These are phyloP conservation scores for Rhizophlyctis rosea DNA, from an alignment of 192 early-diverging fungal genomes.

Conservation along the genomic window DNA sequence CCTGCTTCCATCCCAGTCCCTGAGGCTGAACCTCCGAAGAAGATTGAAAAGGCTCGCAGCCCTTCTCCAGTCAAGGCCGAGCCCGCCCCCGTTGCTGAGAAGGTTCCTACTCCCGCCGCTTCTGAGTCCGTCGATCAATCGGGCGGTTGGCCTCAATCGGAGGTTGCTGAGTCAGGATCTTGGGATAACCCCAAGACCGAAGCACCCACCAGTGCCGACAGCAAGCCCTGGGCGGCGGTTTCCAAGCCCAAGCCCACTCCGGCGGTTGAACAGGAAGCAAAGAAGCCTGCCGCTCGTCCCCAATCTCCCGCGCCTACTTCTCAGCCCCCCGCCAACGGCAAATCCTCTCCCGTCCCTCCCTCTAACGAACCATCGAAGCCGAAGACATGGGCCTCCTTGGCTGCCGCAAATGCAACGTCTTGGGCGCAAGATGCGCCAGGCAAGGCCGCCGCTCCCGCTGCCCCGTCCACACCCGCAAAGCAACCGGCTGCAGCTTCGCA, in stretches of 20 bases:
- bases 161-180: constrained; percentile 13
- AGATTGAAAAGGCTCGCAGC: constrained; percentile 23
- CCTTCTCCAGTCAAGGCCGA: constrained; percentile 22
- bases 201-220: constrained; percentile 24
- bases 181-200: constrained; percentile 13
- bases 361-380: constrained; percentile 51
- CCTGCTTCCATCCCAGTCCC: constrained; percentile 17
- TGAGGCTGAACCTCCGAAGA: constrained; percentile 19
- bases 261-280: constrained; percentile 18
- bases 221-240: constrained; percentile 13
- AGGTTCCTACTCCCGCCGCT: constrained; percentile 23
- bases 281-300: background rate
- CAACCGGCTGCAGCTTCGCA: constrained; percentile 5
- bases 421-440: constrained; percentile 59
- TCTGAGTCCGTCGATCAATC: background rate
- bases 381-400: constrained; percentile 77
- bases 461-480: background rate
- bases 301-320: constrained; percentile 11
- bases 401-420: constrained; percentile 51
- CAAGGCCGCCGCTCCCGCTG: constrained; percentile 42
- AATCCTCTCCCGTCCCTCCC: constrained; percentile 18
- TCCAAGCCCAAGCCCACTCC: constrained; percentile 18
- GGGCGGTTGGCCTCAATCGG: too few species aligned
- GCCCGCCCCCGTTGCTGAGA: constrained; percentile 18
- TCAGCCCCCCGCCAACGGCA: constrained; percentile 18